A percentile compares a stretch with the other conserved stretches of the same genome.
These are phyloP conservation scores for Lactifluus pinguis DNA, from an alignment of 768 basidiomycete species.

Conservation along the genomic window DNA sequence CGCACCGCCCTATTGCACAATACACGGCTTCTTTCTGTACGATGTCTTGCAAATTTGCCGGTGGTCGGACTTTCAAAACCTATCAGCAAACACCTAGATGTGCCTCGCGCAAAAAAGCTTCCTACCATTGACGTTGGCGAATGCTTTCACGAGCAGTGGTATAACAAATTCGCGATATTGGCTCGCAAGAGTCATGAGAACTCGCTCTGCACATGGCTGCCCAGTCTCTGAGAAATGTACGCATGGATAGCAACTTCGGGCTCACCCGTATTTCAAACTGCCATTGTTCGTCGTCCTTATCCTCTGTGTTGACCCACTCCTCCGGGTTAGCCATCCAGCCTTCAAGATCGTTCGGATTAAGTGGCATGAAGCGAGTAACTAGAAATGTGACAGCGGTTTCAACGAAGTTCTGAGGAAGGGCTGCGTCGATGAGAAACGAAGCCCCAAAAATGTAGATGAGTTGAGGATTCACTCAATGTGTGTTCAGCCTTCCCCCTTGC, in stretches of 20 bases:
- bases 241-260: slow-evolving; percentile 21
- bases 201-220: slow-evolving; percentile 90
- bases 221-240: neutral
- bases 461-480: slow-evolving; percentile 39
- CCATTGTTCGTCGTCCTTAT: slow-evolving; percentile 87
- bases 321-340: slow-evolving; percentile 85
- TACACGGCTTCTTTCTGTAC: slow-evolving; percentile 83
- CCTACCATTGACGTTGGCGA: slow-evolving; percentile 54
- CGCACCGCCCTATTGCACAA: slow-evolving; percentile 82
- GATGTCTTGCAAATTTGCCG: slow-evolving; percentile 47
- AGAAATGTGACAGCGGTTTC: slow-evolving; percentile 66
- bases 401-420: slow-evolving; percentile 60
- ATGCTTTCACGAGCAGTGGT: slow-evolving; percentile 53
- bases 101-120: slow-evolving; percentile 4
- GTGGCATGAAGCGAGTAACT: slow-evolving; percentile 75
- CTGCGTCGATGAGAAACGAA: slow-evolving; percentile 29
- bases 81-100: neutral
- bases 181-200: slow-evolving; percentile 67
- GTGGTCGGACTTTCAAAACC: slow-evolving; percentile 30
- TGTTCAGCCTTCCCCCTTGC: slow-evolving; percentile 54
- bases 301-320: slow-evolving; percentile 88
- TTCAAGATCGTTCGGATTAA: slow-evolving; percentile 74
- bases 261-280: slow-evolving; percentile 81
- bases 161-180: slow-evolving; percentile 63
- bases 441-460: neutral